Conservation (phyloP, 768 basidiomycete species). For the Russula earlei region DNA sequence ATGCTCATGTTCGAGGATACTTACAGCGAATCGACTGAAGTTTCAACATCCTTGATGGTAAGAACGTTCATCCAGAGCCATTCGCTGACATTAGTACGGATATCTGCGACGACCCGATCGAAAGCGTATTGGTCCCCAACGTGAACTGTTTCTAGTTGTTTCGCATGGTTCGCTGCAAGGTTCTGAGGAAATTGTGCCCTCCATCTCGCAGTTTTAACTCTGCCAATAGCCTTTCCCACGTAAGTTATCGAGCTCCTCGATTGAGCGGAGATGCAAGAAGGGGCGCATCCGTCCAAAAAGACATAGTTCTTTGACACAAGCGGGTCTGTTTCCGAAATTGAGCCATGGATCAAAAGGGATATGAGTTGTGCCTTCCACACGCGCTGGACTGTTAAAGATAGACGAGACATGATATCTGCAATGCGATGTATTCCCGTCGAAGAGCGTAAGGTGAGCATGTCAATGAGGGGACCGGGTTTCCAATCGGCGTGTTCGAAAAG, state of each 20-base stretch:
- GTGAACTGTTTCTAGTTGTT: constrained; percentile 53
- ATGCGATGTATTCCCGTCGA: constrained; percentile 74
- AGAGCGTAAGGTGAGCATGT: constrained; percentile 62
- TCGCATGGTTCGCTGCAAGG: constrained; percentile 56
- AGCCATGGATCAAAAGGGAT: constrained; percentile 73
- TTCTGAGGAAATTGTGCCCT: constrained; percentile 65
- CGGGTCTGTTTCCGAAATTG: constrained; percentile 52
- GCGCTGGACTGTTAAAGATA: constrained; percentile 68
- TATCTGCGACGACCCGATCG: constrained; percentile 62
- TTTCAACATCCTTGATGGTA: constrained; percentile 72
- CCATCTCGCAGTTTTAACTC: constrained; percentile 72
- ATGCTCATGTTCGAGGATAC: constrained; percentile 23
- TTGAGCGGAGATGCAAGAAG: constrained; percentile 62
- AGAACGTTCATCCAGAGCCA: constrained; percentile 91
- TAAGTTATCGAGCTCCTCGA: constrained; percentile 78
- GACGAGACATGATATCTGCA: constrained; percentile 54
- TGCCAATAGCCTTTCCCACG: constrained; percentile 79
- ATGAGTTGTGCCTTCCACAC: constrained; percentile 82
- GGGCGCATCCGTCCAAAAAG: constrained; percentile 59
- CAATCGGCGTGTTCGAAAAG: constrained; percentile 46
- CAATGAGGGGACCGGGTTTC: constrained; percentile 73
- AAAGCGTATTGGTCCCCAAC: constrained; percentile 72
- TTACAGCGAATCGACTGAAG: constrained; percentile 78
- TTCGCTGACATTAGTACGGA: constrained; percentile 77
- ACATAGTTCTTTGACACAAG: constrained; percentile 50